Conservation (phyloP, 2,329 filamentous ascomycete species). For the Colletotrichum simmondsii region DNA sequence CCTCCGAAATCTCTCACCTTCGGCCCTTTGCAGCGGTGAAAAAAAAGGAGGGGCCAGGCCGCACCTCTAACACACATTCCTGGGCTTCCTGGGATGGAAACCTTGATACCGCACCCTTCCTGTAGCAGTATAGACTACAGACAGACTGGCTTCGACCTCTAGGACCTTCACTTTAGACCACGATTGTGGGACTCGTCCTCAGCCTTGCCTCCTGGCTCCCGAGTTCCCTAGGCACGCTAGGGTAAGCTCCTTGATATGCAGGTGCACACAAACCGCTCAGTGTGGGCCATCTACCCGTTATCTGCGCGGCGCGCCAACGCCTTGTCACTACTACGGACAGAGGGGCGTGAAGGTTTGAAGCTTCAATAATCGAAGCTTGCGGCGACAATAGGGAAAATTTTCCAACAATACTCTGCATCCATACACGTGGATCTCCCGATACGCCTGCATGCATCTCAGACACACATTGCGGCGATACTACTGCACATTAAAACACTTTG, state of each 20-base stretch:
- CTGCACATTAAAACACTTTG: neutral
- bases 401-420: slow-evolving; percentile 1
- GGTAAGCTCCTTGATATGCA: neutral
- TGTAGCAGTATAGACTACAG: neutral
- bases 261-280: slow-evolving; percentile 27
- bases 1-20: slow-evolving; percentile 29
- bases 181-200: slow-evolving; percentile 17
- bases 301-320: slow-evolving; percentile 6
- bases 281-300: slow-evolving; percentile 26
- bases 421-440: slow-evolving; percentile 30
- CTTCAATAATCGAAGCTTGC: neutral
- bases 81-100: slow-evolving; percentile 5
- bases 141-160: slow-evolving; percentile 8
- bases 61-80: slow-evolving; percentile 8
- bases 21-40: slow-evolving; percentile 32
- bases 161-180: slow-evolving; percentile 3
- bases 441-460: slow-evolving; percentile 22
- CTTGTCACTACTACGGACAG: neutral
- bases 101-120: slow-evolving; percentile 21
- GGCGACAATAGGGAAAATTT: slow-evolving; percentile 12
- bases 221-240: slow-evolving; percentile 7
- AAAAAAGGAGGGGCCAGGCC: slow-evolving; percentile 4
- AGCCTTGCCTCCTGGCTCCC: slow-evolving; percentile 31
- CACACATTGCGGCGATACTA: slow-evolving; percentile 1
- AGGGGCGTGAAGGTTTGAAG: slow-evolving; percentile 3